Conservation (phyloP, 2,329 filamentous ascomycete genomes). For the Canariomyces notabilis region DNA sequence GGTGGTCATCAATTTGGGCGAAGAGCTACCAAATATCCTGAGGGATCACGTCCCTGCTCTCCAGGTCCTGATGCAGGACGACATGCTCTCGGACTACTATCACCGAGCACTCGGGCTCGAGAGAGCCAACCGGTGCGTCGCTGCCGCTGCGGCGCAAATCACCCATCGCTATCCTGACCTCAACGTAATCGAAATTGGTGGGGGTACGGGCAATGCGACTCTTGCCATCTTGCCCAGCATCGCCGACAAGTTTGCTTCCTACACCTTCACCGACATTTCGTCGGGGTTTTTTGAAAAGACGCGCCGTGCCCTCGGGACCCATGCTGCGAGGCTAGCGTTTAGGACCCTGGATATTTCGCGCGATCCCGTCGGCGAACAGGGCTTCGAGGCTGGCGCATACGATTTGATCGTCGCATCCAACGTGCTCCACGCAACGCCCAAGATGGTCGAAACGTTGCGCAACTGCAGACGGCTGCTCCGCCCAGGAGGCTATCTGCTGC, state of each 20-base stretch:
- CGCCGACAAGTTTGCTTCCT: neutral
- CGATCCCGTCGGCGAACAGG: slow-evolving; percentile 26
- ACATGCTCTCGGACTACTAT: too few species aligned
- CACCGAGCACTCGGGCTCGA: too few species aligned
- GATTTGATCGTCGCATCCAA: slow-evolving; percentile 34
- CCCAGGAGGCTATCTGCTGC: slow-evolving; percentile 32
- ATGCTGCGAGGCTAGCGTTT: slow-evolving; percentile 23
- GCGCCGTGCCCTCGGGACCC: slow-evolving; percentile 18
- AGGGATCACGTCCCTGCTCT: neutral
- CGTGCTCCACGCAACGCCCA: slow-evolving; percentile 31
- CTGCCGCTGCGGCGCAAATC: too few species aligned
- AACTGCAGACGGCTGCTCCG: slow-evolving; percentile 30
- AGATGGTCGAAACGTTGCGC: slow-evolving; percentile 27
- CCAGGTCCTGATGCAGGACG: neutral
- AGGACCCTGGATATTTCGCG: slow-evolving; percentile 27
- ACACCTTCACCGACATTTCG: slow-evolving; percentile 8
- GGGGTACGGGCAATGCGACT: too few species aligned
- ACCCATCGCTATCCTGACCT: too few species aligned
- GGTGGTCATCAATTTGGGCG: neutral
- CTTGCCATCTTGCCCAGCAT: too few species aligned
- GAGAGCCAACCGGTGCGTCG: too few species aligned
- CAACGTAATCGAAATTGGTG: too few species aligned
- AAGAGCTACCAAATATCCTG: neutral
- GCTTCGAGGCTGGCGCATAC: slow-evolving; percentile 26
- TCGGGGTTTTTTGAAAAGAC: slow-evolving; percentile 26